Base-by-base conservation (phyloP, 2,329 filamentous ascomycete genomes). In the Periconia digitata region DNA sequence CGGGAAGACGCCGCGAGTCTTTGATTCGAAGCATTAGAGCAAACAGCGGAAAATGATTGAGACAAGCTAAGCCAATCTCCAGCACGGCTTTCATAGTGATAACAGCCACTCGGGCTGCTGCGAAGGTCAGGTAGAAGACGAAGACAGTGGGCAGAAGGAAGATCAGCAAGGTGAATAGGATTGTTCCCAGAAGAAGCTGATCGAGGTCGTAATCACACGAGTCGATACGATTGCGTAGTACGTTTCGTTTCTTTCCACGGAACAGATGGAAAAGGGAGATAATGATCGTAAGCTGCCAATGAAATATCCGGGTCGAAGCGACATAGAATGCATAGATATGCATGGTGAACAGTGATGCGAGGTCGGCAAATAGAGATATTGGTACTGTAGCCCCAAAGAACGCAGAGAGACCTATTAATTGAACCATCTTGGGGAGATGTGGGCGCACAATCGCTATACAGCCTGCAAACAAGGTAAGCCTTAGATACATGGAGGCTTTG, bases 311-410 rank as follows among this genome's bases (percentile, higher is more conserved):
- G 2, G 94, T 94, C 8, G 92, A 96, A 15, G 95, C 92, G 48
- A 97, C 86, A 72, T 99, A 99, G 71, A 99, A 99, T 1, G 89
- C 95, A 76, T 97, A 96, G 47, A 99, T 96, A 72, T 99, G 94
- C 29, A 99, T 77, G 1, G 95, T 99, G 50, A 97, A 78, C 40
- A 95, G 80, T 1, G 92, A 96, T 3, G 97, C 80, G 6, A 99
- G 81, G 69, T 99, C 94, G 0, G 92, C 97, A 71, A 96, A 92
- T 51, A 99, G 83, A 17, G 92, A 91, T 44, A 99, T 94, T 2
- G 95, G 92, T 88, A 99, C 92, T 68, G 91, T 96, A 44, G 94
- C 94, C 8, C 94, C 94, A 2, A 90, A 92, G 70, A 99, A 97
- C 63, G 90, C 91, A 6, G 92, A 95, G 63, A 95, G 91, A 35